Conservation (phyloP, 2,329 filamentous ascomycete genomes). For the Polytolypa hystricis region DNA sequence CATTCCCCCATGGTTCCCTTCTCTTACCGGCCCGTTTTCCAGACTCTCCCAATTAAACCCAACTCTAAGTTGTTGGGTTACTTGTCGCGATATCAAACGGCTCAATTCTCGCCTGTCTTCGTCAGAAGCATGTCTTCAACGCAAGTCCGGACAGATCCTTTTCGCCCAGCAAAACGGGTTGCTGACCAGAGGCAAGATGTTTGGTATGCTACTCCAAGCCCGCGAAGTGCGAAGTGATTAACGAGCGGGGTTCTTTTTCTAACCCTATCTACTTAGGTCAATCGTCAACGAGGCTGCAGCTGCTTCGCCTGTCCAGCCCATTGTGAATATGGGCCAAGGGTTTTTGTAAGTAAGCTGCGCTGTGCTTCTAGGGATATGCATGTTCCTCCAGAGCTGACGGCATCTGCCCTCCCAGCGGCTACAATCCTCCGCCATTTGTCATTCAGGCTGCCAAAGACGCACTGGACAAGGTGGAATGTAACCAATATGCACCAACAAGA, state of each 20-base stretch:
- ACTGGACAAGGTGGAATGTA: constrained; percentile 85
- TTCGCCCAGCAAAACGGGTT: constrained; percentile 37
- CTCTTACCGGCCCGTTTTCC: too few species aligned
- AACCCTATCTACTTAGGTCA: constrained; percentile 39
- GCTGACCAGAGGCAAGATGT: constrained; percentile 42
- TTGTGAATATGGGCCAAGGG: constrained; percentile 60
- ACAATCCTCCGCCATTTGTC: constrained; percentile 87
- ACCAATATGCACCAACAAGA: constrained; percentile 95
- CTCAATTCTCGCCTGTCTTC: too few species aligned
- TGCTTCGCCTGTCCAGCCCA: constrained; percentile 52
- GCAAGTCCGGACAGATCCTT: constrained; percentile 28
- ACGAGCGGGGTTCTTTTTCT: constrained; percentile 3
- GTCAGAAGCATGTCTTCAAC: constrained; percentile 31
- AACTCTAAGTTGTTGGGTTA: too few species aligned
- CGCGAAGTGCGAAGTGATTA: not conserved
- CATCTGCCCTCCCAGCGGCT: constrained; percentile 43
- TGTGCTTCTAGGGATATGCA: not conserved
- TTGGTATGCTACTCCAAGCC: constrained; percentile 24
- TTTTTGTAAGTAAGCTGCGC: constrained; percentile 35
- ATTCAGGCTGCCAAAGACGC: constrained; percentile 83
- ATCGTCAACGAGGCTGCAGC: constrained; percentile 59
- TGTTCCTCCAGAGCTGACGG: not conserved
- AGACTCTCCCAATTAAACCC: too few species aligned
- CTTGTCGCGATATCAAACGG: too few species aligned
- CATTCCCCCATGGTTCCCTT: too few species aligned